A percentile compares a stretch with the other conserved stretches of the same genome.
These are phyloP conservation scores for Nitzschia sp. DNA, from an alignment of 108 stramenopile species.

Conservation along the genomic window DNA sequence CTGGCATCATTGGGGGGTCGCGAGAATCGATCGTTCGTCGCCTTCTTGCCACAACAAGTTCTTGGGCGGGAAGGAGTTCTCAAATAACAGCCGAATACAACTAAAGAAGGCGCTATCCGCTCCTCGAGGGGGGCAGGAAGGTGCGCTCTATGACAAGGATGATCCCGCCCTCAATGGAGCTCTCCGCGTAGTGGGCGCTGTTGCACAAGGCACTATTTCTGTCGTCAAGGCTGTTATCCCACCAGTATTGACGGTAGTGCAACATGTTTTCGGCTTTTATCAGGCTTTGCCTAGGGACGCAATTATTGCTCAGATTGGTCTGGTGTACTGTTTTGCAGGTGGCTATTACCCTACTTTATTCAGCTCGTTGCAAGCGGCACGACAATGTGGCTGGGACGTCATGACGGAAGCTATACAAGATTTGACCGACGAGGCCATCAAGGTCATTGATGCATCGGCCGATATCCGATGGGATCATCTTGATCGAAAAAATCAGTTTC, in stretches of 20 bases:
- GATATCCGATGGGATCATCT: conserved; percentile 11
- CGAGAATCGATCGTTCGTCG: neutral
- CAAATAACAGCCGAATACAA: neutral
- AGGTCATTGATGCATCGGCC: conserved; percentile 33
- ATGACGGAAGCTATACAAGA: conserved; percentile 28
- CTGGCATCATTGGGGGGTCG: neutral
- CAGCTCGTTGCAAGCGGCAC: conserved; percentile 35
- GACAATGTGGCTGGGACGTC: conserved; percentile 39
- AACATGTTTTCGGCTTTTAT: conserved; percentile 25
- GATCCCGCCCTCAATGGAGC: neutral
- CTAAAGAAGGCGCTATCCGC: neutral
- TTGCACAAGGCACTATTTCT: conserved; percentile 13
- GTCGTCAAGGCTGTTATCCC: conserved; percentile 32
- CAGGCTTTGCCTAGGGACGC: conserved; percentile 32
- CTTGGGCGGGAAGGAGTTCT: neutral
- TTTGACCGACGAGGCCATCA: conserved; percentile 36
- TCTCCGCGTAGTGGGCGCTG: conserved; percentile 9
- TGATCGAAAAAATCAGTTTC: conserved; percentile 16
- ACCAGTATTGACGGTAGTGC: conserved; percentile 12
- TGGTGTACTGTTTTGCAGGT: conserved; percentile 55
- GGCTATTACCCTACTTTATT: conserved; percentile 55
- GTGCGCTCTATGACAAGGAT: neutral
- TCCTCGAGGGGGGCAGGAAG: neutral
- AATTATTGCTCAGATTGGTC: conserved; percentile 40
- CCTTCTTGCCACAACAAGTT: neutral